Evolutionary conservation across 2,329 filamentous ascomycete genomes (phyloP), one percentile per base, ranked within the genome.

Genomic region (Emmonsia crescens): DNA sequence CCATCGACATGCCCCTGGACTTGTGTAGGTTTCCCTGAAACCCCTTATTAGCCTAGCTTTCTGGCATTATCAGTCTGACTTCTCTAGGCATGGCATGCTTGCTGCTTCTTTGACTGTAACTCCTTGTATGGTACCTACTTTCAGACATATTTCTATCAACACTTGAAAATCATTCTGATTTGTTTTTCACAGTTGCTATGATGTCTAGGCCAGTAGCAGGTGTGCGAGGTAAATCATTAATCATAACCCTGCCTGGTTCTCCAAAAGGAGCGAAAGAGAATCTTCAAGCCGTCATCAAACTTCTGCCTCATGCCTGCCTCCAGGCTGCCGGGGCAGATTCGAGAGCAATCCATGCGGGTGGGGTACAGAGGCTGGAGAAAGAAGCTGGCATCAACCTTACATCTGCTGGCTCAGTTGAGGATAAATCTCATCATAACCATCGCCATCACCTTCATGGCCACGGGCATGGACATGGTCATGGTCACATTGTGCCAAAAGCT

Each of bases 181-280:
- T 58, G n/a, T 56, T 21, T 29, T 59, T 29, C 62, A 19, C 60
- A 96, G 91, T 99, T 76, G 94, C 94, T 52, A 87, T 96, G 79
- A 99, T 99, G 94, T 89, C 94, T 59, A 85, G 94, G 54, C 94
- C 94, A 4, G 89, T 95, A 14, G 94, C 94, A 27, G 94, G 94
- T 2, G 86, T 96, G 2, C 82, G 94, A 38, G 87, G 93, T 64
- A 85, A 85, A 63, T 87, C 90, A 0, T 75, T 99, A 59, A 88
- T 99, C 29, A 77, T 96, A 64, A 99, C 94, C 0, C 79, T 99
- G 3, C 94, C 94, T 0, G 94, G 94, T 1, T 97, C 93, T 0
- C 94, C 94, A 0, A 97, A 97, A 73, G 94, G 92, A 1, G 94
- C 94, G 9, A 89, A 86, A 70, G 94, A 99, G 77, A 99, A 97